Evolutionary conservation across 352 stramenopile genomes (phyloP).

Genomic region (Sclerospora graminicola): DNA sequence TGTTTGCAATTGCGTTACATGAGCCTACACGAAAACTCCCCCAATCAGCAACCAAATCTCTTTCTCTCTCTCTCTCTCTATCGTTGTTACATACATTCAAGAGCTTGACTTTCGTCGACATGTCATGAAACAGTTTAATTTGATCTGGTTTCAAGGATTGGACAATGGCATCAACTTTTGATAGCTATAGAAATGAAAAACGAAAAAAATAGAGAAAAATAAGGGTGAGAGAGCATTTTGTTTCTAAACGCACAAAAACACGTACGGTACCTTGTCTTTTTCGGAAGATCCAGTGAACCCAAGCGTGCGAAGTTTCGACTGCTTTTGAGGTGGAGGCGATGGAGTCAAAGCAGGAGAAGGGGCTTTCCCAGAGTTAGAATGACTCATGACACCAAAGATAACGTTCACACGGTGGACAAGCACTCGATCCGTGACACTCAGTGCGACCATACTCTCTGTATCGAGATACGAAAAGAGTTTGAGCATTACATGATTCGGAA

Average conservation of each 20-base stretch:
- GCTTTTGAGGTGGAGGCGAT: constrained; percentile 12
- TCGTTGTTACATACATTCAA: constrained; percentile 32
- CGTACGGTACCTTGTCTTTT: constrained; percentile 25
- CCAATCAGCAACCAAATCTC: too few relatives aligned
- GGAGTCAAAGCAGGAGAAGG: constrained; percentile 8
- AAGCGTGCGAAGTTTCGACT: constrained; percentile 20
- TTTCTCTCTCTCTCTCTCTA: neutral
- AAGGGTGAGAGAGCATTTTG: too few relatives aligned
- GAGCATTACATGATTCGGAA: constrained; percentile 50
- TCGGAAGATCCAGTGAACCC: constrained; percentile 26
- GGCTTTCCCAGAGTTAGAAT: constrained; percentile 9
- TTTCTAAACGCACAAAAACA: too few relatives aligned
- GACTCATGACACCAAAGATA: constrained; percentile 47
- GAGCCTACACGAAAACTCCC: too few relatives aligned
- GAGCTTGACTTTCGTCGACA: constrained; percentile 64
- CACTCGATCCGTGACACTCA: constrained; percentile 51
- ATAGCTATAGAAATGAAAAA: constrained; percentile 42
- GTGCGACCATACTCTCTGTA: constrained; percentile 54
- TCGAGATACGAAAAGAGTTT: constrained; percentile 59
- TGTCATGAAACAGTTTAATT: constrained; percentile 80
- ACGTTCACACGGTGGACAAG: constrained; percentile 47
- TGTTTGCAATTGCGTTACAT: constrained; percentile 52
- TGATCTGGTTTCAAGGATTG: constrained; percentile 75
- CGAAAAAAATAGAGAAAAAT: too few relatives aligned
- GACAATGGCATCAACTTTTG: constrained; percentile 65